Evolutionary conservation across 768 basidiomycete genomes (phyloP), one percentile per base, ranked within the genome.

Genomic region (Suillus spraguei): DNA sequence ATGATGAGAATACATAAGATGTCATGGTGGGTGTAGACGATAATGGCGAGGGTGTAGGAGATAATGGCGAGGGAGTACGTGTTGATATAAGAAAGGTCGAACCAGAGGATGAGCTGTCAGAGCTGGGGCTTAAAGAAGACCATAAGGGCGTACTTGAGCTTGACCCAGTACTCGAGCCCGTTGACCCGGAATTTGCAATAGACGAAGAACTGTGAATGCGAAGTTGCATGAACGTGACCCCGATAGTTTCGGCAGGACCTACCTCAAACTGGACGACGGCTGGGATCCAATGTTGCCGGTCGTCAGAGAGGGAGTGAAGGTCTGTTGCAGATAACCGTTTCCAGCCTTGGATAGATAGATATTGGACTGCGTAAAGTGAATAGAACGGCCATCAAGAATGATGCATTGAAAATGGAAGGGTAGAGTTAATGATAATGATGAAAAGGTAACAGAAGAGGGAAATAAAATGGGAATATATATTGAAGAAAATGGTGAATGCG

Each of bases 111-210:
- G 32, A 49, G 41, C 24, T 22, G 47, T 63, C 24, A 65, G 62
- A 38, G 24, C 9, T 62, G 35, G 56, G 16, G 39, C 24, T 42
- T 39, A 36, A 32, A 42, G 56, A 63, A 22, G 64, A 39, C 24
- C n/a, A 56, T n/a, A 41, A 32, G 38, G 41, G 28, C 46, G 55
- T 58, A 65, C 38, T 55, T 41, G 54, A 63, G 10, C 20, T 47
- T 63, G 64, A 33, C 36, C 28, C 47, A 36, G 53, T 52, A 32
- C 62, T 63, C 55, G 17, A 8, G 7, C 16, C 39, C 17, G 24
- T 32, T 20, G 56, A 20, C 55, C 9, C 55, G 16, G 55, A 39
- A 38, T 38, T 38, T 42, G 38, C 11, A 24, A 39, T 39, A 20
- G 38, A 20, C 11, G 56, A 36, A 41, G 24, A 3, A 58, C 56